Evolutionary conservation across 306 rosid genomes (phyloP).

Genomic region (Castanopsis chinensis): DNA sequence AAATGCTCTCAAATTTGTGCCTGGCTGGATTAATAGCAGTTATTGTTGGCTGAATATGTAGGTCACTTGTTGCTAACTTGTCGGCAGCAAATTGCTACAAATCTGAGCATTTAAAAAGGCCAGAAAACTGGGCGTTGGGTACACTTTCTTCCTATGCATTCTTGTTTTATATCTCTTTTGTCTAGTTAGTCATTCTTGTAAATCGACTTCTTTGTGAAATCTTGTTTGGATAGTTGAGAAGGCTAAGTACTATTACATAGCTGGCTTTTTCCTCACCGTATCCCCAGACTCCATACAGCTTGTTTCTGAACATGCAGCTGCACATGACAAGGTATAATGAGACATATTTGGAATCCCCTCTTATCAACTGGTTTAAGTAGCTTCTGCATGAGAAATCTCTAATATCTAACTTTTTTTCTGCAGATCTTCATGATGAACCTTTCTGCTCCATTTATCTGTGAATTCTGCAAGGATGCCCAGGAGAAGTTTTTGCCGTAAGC

Average conservation of each 20-base stretch:
- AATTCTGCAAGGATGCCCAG: slow-evolving; percentile 81
- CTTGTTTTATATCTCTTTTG: neutral
- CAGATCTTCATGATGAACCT: slow-evolving; percentile 91
- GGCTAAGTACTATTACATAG: slow-evolving; percentile 86
- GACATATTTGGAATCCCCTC: neutral
- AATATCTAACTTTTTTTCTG: slow-evolving; percentile 6
- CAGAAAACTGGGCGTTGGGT: slow-evolving; percentile 96
- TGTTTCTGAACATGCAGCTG: slow-evolving; percentile 90
- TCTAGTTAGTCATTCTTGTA: neutral
- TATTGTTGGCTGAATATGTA: slow-evolving; percentile 20
- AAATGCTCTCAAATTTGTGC: neutral
- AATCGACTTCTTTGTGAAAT: neutral
- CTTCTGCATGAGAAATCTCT: neutral
- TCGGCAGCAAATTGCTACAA: slow-evolving; percentile 97
- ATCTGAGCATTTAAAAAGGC: slow-evolving; percentile 72
- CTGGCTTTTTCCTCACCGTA: slow-evolving; percentile 95
- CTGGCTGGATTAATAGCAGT: neutral
- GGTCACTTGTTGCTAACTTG: slow-evolving; percentile 94
- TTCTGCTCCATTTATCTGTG: slow-evolving; percentile 93
- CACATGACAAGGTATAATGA: slow-evolving; percentile 65
- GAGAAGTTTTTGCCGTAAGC: slow-evolving; percentile 71
- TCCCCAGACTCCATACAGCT: slow-evolving; percentile 91
- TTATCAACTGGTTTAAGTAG: neutral
- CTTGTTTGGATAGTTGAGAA: slow-evolving; percentile 36
- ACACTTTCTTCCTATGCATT: neutral